Base-by-base conservation (phyloP, 768 basidiomycete genomes). In the Psilocybe azurescens region DNA sequence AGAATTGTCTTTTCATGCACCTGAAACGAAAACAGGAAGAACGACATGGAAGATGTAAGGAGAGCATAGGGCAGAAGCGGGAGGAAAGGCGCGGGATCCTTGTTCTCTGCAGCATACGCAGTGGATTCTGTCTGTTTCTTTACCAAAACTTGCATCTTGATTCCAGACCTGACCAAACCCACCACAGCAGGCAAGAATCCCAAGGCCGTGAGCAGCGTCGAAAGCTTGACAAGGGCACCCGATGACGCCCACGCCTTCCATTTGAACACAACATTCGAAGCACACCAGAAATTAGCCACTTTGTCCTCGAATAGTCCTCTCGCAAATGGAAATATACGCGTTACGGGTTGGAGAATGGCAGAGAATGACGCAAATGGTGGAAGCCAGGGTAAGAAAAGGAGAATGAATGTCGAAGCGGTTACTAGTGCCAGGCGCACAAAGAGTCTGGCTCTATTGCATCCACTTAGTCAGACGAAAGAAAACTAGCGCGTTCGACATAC, bases 271-370 rank as follows among this genome's bases (percentile, higher is more conserved):
- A 96, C 89, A 71, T 98, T 94, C 16, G 89, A 87, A 33, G 94
- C 93, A 74, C 96, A 97, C 96, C 96, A 99, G 71, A 97, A 93
- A 72, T 99, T 99, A 44, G 96, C 94, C 24, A 99, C 96, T 70
- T 97, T 96, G 78, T 97, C 94, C 71, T 97, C 95, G 69, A 96
- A 96, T 2, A 96, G 79, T 13, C 95, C 96, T 30, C 96, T 88
- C 5, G 85, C 82, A 72, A 99, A 94, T 0, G 96, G 96, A 72
- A 99, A 99, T 58, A 97, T 94, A 5, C 96, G 88, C 13, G 79
- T 79, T 50, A 96, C 78, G 14, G 91, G 87, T 55, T 88, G 85
- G n/a, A 83, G 62, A 63, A 93, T 81, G 24, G 77, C 69, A 3
- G 77, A 60, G 10, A 78, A 53, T 1, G 85, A 78, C 1, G 86